Conservation (phyloP, 208 protist species). For the Zelonia costaricensis region DNA sequence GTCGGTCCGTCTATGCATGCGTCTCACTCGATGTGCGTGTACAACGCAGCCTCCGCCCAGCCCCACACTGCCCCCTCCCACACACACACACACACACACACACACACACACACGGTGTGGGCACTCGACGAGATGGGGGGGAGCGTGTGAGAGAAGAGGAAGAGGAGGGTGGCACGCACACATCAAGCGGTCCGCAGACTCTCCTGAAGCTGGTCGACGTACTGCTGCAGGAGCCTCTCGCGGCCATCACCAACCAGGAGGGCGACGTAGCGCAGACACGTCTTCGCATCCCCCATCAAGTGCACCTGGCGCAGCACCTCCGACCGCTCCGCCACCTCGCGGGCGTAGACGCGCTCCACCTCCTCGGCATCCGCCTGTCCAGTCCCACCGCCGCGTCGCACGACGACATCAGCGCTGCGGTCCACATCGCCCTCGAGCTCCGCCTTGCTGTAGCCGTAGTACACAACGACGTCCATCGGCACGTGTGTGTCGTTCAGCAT, state of each 20-base stretch:
- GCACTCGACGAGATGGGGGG: too few species aligned
- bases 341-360: conserved; percentile 3
- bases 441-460: conserved; percentile 50
- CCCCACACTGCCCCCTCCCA: too few species aligned
- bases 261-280: conserved; percentile 71
- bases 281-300: conserved; percentile 77
- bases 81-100: too few species aligned
- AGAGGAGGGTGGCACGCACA: not conserved
- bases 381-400: conserved; percentile 5
- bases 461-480: conserved; percentile 59
- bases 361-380: not conserved
- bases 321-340: conserved; percentile 36
- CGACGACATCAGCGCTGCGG: conserved; percentile 17
- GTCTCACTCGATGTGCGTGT: not conserved
- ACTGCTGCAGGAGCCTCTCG: conserved; percentile 61
- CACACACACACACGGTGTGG: too few species aligned
- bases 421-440: conserved; percentile 48
- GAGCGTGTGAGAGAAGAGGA: not conserved
- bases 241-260: conserved; percentile 58
- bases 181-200: conserved; percentile 24
- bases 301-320: conserved; percentile 60
- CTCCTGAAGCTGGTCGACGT: conserved; percentile 64
- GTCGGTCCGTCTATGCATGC: not conserved
- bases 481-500: conserved; percentile 79
- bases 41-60: not conserved